Percentiles rank a stretch among this genome's conserved stretches.
Evolutionary conservation across 2,329 filamentous ascomycete species (phyloP).

Genomic region (Diplodia intermedia): DNA sequence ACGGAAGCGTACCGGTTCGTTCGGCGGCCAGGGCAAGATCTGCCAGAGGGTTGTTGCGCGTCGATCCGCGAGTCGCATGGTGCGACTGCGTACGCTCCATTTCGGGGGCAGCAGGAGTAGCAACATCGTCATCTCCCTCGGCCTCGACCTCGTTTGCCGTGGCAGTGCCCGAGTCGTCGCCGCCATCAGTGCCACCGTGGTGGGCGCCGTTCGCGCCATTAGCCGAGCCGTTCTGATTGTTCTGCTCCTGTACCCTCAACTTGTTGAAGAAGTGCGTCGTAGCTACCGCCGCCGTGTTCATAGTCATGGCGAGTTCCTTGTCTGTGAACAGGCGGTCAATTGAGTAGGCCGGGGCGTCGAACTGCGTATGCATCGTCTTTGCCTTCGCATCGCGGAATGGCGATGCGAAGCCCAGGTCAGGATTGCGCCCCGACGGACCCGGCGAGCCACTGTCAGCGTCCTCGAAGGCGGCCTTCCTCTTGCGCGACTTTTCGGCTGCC

Average conservation of each 20-base stretch:
- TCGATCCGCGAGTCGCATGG: conserved; percentile 60
- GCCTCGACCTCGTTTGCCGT: conserved; percentile 45
- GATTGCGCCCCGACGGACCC: conserved; percentile 56
- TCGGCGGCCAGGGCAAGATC: conserved; percentile 58
- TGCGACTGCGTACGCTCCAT: conserved; percentile 68
- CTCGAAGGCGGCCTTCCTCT: conserved; percentile 60
- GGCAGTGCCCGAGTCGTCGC: conserved; percentile 39
- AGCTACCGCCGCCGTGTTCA: conserved; percentile 66
- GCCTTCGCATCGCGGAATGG: conserved; percentile 62
- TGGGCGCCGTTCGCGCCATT: conserved; percentile 43
- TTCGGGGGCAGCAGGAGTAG: conserved; percentile 56
- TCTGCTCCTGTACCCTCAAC: conserved; percentile 50
- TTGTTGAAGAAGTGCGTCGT: conserved; percentile 65
- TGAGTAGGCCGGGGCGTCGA: conserved; percentile 65
- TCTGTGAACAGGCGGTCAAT: conserved; percentile 71
- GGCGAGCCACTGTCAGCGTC: conserved; percentile 67
- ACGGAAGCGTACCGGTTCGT: conserved; percentile 49
- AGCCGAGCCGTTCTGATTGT: conserved; percentile 41
- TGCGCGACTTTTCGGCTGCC: conserved; percentile 60
- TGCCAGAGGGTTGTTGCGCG: conserved; percentile 59
- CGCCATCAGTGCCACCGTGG: conserved; percentile 37
- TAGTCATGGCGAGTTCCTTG: conserved; percentile 68
- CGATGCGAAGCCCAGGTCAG: conserved; percentile 56
- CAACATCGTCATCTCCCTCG: conserved; percentile 47
- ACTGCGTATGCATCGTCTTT: conserved; percentile 61